A percentile compares a stretch with the other conserved stretches of the same genome.
Conservation (phyloP, 2,329 filamentous ascomycete genomes). For the Cladobotryum protrusum region DNA sequence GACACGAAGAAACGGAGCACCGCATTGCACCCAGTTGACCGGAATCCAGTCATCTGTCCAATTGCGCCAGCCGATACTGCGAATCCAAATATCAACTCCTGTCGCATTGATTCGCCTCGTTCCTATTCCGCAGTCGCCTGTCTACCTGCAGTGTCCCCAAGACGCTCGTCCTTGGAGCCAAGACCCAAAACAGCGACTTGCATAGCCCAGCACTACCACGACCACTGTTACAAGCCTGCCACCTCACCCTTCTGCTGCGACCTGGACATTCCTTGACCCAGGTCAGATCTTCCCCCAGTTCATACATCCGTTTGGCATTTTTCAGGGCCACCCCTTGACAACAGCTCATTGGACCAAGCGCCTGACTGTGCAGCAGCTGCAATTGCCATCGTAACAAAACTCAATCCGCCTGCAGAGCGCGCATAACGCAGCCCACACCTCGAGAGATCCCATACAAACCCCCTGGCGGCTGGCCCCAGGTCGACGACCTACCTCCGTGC, state of each 20-base stretch:
- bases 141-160: slow-evolving; percentile 10
- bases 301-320: slow-evolving; percentile 2
- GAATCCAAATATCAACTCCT: slow-evolving; percentile 1
- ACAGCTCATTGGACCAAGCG: slow-evolving; percentile 3
- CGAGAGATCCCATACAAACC: background rate
- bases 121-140: slow-evolving; percentile 7
- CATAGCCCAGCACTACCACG: background rate
- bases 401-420: slow-evolving; percentile 3
- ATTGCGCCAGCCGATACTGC: background rate
- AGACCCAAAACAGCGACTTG: slow-evolving; percentile 13
- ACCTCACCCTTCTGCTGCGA: slow-evolving; percentile 12
- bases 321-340: slow-evolving; percentile 9
- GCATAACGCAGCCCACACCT: slow-evolving; percentile 4
- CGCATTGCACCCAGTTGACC: too few relatives aligned
- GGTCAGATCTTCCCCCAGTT: slow-evolving; percentile 12
- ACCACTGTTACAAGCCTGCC: slow-evolving; percentile 9
- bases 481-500: slow-evolving; percentile 3
- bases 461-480: slow-evolving; percentile 4
- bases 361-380: slow-evolving; percentile 6
- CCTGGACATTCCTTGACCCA: slow-evolving; percentile 10
- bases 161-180: slow-evolving; percentile 8
- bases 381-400: slow-evolving; percentile 1
- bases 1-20: too few relatives aligned
- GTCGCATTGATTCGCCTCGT: slow-evolving; percentile 6
- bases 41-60: background rate